Percentiles rank a stretch among this genome's conserved stretches.
Evolutionary conservation across 1,284 basidiomycete species (phyloP).

Genomic region (Anthracocystis walkeri): DNA sequence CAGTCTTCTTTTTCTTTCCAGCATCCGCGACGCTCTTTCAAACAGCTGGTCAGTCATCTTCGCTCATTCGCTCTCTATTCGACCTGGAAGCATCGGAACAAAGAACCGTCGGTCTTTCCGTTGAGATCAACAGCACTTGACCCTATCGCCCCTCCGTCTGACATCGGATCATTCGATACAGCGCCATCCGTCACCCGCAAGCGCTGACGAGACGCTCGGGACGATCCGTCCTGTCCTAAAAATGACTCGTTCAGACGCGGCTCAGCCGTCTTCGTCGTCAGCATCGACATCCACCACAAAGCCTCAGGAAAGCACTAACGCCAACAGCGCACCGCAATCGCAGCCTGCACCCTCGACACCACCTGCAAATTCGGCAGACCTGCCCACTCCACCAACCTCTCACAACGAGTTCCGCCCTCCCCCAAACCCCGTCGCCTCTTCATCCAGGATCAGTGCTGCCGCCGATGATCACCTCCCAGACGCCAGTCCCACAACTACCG

Average conservation of each 20-base stretch:
- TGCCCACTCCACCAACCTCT: slow-evolving; percentile 58
- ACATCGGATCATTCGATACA: neutral
- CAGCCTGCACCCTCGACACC: slow-evolving; percentile 29
- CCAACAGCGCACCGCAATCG: slow-evolving; percentile 4
- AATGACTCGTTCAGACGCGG: slow-evolving; percentile 18
- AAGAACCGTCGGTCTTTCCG: neutral
- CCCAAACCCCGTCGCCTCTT: slow-evolving; percentile 37
- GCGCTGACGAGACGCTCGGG: slow-evolving; percentile 7
- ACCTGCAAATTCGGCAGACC: slow-evolving; percentile 16
- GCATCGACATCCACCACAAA: slow-evolving; percentile 6
- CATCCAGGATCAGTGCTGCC: slow-evolving; percentile 21
- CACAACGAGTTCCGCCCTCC: slow-evolving; percentile 52
- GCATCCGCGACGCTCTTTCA: neutral
- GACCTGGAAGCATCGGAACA: neutral
- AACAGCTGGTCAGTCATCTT: no score
- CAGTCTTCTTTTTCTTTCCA: neutral
- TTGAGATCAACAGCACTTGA: neutral
- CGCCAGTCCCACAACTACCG: slow-evolving; percentile 44
- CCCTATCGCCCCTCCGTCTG: neutral
- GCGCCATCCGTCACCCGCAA: neutral
- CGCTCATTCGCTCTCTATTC: neutral
- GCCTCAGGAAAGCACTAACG: neutral
- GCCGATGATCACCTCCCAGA: slow-evolving; percentile 29
- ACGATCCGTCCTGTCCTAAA: neutral
- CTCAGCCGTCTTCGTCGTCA: slow-evolving; percentile 15